These are phyloP conservation scores for Sporisorium iseilematis-ciliati DNA, from an alignment of 1,284 basidiomycete species.

Conservation along the genomic window DNA sequence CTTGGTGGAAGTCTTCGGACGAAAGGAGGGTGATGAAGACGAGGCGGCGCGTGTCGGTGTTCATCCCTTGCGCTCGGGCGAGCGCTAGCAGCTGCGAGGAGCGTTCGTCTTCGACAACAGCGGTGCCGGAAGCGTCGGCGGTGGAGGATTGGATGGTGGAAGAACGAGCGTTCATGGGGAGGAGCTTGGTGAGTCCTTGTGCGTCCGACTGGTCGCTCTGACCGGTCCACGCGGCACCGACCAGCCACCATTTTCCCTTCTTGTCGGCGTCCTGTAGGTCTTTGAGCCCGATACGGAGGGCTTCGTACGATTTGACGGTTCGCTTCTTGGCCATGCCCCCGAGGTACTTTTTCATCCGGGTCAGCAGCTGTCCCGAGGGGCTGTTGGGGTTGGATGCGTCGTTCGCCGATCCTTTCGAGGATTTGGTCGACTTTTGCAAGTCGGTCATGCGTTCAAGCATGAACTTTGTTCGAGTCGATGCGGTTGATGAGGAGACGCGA, in stretches of 20 bases:
- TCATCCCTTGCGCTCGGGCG: slow-evolving; percentile 96
- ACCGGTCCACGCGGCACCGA: slow-evolving; percentile 95
- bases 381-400: slow-evolving; percentile 30
- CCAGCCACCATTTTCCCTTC: slow-evolving; percentile 98
- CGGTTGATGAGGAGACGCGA: slow-evolving; percentile 27
- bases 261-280: slow-evolving; percentile 87
- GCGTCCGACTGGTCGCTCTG: slow-evolving; percentile 82
- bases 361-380: slow-evolving; percentile 31
- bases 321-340: slow-evolving; percentile 55
- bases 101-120: slow-evolving; percentile 71
- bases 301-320: slow-evolving; percentile 54
- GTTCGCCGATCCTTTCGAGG: not conserved
- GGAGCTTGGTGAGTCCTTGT: slow-evolving; percentile 40
- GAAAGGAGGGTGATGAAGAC: slow-evolving; percentile 91
- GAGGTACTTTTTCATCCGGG: slow-evolving; percentile 62
- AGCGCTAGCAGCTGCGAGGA: slow-evolving; percentile 79
- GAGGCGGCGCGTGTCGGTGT: slow-evolving; percentile 90
- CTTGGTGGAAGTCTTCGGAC: slow-evolving; percentile 88
- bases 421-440: slow-evolving; percentile 42
- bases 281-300: slow-evolving; percentile 72
- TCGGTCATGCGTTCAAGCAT: slow-evolving; percentile 66
- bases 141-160: slow-evolving; percentile 28
- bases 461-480: slow-evolving; percentile 61
- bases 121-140: not conserved
- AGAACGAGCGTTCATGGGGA: slow-evolving; percentile 39